A percentile compares a stretch with the other conserved stretches of the same genome.
These are phyloP conservation scores for Lophiostoma macrostomum DNA, from an alignment of 495 filamentous ascomycete species.

Conservation along the genomic window DNA sequence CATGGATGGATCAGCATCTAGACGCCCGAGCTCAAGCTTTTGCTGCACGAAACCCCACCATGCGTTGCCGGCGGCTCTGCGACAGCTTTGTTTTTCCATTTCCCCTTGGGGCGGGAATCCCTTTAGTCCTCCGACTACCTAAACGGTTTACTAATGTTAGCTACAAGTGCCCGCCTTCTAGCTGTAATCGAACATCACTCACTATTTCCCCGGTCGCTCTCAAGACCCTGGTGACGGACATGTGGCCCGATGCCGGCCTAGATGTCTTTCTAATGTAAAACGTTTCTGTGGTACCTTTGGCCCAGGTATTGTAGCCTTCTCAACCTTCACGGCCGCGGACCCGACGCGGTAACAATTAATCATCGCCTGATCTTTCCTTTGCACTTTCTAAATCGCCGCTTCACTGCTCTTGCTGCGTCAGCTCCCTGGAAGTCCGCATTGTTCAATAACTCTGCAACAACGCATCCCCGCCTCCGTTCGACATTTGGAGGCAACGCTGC, in stretches of 20 bases:
- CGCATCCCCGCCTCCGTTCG: constrained; percentile 2
- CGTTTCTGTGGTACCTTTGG: too few relatives aligned
- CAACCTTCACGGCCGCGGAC: constrained; percentile 16
- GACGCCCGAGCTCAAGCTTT: too few relatives aligned
- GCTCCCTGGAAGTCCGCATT: neutral
- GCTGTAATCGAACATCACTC: too few relatives aligned
- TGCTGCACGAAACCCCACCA: neutral
- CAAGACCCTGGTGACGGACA: too few relatives aligned
- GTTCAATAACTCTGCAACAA: neutral
- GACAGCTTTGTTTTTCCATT: constrained; percentile 16
- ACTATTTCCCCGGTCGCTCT: too few relatives aligned
- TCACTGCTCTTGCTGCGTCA: neutral
- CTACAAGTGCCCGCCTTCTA: too few relatives aligned
- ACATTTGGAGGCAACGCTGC: constrained; percentile 1
- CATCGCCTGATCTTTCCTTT: neutral
- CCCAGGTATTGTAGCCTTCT: too few relatives aligned
- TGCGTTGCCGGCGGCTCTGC: constrained; percentile 25
- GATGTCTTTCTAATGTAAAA: too few relatives aligned
- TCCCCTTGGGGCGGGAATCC: constrained; percentile 9
- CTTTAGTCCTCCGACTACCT: constrained; percentile 7
- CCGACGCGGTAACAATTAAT: constrained; percentile 1
- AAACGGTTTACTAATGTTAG: constrained; percentile 13
- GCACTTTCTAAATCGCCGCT: too few relatives aligned
- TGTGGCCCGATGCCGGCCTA: constrained; percentile 14
- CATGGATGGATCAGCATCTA: neutral